These are phyloP conservation scores for Populus tomentosa DNA, from an alignment of 441 rosid genomes.

Conservation along the genomic window DNA sequence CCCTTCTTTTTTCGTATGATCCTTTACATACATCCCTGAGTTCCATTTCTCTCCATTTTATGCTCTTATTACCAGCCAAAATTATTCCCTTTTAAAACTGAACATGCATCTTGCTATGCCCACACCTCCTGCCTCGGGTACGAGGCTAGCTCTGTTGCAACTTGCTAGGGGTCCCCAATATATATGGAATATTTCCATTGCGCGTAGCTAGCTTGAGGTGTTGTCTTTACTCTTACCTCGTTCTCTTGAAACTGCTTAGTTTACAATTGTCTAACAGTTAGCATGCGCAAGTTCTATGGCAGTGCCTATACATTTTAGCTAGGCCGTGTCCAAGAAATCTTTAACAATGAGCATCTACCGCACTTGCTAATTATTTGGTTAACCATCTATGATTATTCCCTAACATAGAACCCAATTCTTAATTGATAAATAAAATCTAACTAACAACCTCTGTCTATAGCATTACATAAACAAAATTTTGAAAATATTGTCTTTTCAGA, in stretches of 20 bases:
- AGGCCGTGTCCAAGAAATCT: background rate
- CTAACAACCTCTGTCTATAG: no score
- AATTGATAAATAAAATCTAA: no score
- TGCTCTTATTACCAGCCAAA: slow-evolving; percentile 18
- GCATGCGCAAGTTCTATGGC: background rate
- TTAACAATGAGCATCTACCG: background rate
- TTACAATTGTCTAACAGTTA: background rate
- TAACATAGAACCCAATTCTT: background rate
- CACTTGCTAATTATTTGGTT: background rate
- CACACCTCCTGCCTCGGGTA: slow-evolving; percentile 21
- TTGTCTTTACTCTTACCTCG: slow-evolving; percentile 23
- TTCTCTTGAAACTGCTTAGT: slow-evolving; percentile 7
- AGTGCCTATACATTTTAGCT: background rate
- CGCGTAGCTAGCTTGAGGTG: background rate
- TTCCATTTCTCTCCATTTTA: background rate
- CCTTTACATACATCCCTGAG: background rate
- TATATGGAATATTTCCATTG: background rate
- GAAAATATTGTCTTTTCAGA: no score
- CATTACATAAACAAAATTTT: no score
- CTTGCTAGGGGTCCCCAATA: slow-evolving; percentile 22
- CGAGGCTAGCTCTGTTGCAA: slow-evolving; percentile 13
- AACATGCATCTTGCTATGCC: slow-evolving; percentile 28
- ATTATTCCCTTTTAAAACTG: slow-evolving; percentile 32
- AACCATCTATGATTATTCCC: background rate
- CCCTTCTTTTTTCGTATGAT: slow-evolving; percentile 4